Evolutionary conservation across 1,284 basidiomycete genomes (phyloP), one percentile per base, ranked within the genome.

Genomic region (Sanguinoderma infundibulare): DNA sequence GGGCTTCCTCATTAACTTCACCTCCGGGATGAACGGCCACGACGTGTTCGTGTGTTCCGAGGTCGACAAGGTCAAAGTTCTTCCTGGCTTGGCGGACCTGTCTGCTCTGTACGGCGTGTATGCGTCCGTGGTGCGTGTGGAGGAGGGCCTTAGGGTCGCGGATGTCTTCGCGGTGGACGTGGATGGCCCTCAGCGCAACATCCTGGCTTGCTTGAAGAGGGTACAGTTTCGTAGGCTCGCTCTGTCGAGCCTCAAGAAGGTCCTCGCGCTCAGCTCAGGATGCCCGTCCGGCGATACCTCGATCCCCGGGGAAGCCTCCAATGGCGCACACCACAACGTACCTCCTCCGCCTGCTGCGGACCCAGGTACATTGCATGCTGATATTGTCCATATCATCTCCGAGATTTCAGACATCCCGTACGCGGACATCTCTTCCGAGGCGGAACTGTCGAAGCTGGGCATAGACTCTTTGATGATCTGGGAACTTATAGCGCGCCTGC

Each of bases 1-100:
- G 0, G 90, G 90, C 1, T 89, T 92, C 72, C 74, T 91, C 44
- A 80, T 84, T 30, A 92, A 91, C 72, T 72, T 85, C 70, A 80
- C 78, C 40, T 82, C 79, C 2, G 75, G 74, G 2, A 63, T 75
- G 24, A 76, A 82, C 36, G 62, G 60, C 10, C 40, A 34, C 17
- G 82, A 89, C 52, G 85, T 80, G 0, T 89, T 83, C 70, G 87
- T 92, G 60, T 91, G 90, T 76, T 79, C 73, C 39, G 78, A 82
- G 38, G 78, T 89, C 32, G 82, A 79, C 26, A 71, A 77, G 12
- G 74, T 87, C 44, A 79, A 80, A 56, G 69, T 85, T 5, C 64
- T 85, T 0, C 74, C 81, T 2, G 71, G 77, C 22, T 64, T 77
- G 1, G 64, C 86, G 44, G 76, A 82, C 65, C 69, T 76, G 22